Evolutionary conservation across 169 alveolate genomes (phyloP), one percentile per base, ranked within the genome.

Genomic region (Plasmodium ovale): DNA sequence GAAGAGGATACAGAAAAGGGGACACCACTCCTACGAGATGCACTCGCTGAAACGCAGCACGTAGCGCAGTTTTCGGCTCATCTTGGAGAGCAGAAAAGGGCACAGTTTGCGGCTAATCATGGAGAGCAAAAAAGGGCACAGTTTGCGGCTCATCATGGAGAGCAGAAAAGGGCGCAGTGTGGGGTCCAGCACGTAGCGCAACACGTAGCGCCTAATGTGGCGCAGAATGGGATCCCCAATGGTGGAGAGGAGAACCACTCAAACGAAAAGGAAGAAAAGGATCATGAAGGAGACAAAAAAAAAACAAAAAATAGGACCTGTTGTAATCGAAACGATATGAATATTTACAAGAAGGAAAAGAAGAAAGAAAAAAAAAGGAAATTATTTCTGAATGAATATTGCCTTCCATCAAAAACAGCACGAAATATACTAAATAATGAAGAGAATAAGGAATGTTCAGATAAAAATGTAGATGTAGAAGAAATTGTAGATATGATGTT

Each of bases 401-500:
- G 72, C 7, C 53, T 64, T 21, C 90, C 87, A 39, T 74, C 89
- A n/a, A 71, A 84, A 72, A 82, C 90, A 58, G 88, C 87, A 16
- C 59, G 92, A 33, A 84, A 72, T 49, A 70, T 90, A 2, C 58
- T 85, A 39, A 84, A 77, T 21, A 79, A 69, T 56, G 89, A 71
- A 51, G 74, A 72, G 27, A 73, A 42, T 35, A 31, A 70, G 23
- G 74, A 71, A 49, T 47, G 19, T 23, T 54, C 71, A 6, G 88
- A 82, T 23, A 58, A 60, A 53, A 88, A 72, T 64, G 84, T 70
- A 19, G 92, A 91, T 70, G 69, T 94, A 71, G 96, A 94, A 44
- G 87, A 70, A 23, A 64, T 94, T 53, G 96, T 92, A 1, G 96
- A 94, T 53, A 72, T 73, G 19, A 92, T 94, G 49, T 60, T 92